A percentile compares a stretch with the other conserved stretches of the same genome.
Evolutionary conservation across 2,329 filamentous ascomycete species (phyloP).

Genomic region (Aspergillus tanneri): DNA sequence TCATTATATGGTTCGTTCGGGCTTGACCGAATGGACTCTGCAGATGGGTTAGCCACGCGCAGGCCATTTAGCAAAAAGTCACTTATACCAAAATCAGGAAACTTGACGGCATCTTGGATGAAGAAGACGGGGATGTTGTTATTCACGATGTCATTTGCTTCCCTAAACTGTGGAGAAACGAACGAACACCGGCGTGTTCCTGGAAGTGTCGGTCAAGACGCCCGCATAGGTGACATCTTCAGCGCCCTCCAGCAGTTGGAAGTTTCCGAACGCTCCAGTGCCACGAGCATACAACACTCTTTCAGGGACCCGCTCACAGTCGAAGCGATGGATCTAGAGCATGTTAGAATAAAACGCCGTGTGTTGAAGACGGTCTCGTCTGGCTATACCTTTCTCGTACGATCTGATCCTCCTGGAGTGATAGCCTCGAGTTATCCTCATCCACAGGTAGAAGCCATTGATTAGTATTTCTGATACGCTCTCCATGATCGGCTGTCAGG

Average conservation of each 20-base stretch:
- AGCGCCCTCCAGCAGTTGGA: constrained; percentile 64
- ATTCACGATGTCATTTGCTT: constrained; percentile 68
- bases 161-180: constrained; percentile 75
- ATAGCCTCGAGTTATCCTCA: constrained; percentile 64
- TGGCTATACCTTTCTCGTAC: constrained; percentile 69
- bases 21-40: constrained; percentile 55
- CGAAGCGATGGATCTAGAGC: constrained; percentile 61
- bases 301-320: constrained; percentile 70
- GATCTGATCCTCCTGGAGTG: constrained; percentile 69
- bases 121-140: constrained; percentile 60
- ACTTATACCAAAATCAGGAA: constrained; percentile 52
- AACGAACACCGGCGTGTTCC: constrained; percentile 64
- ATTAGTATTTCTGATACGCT: constrained; percentile 70
- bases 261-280: constrained; percentile 64
- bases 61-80: too few species aligned
- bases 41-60: constrained; percentile 57
- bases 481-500: constrained; percentile 75
- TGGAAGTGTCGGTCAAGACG: constrained; percentile 66
- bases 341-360: too few species aligned
- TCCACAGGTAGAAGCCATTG: constrained; percentile 70
- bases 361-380: too few species aligned
- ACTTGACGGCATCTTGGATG: constrained; percentile 44
- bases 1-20: constrained; percentile 42
- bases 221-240: constrained; percentile 63
- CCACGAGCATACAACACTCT: constrained; percentile 67